phyloP scores from a whole-genome alignment of 2,329 filamentous ascomycete species.

The Elsinoe fawcettii region DNA sequence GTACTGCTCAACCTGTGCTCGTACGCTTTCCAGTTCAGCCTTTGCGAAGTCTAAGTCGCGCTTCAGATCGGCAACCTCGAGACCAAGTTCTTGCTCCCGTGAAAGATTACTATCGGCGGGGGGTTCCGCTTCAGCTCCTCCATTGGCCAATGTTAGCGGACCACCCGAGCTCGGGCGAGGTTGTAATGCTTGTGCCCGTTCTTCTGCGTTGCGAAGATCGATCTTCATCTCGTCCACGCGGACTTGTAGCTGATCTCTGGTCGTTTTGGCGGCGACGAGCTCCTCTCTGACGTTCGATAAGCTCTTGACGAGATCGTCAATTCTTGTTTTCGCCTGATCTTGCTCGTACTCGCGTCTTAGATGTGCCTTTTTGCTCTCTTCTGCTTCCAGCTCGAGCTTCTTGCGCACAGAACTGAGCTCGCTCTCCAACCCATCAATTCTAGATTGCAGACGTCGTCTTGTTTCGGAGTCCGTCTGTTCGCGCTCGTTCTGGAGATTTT shows the following conservation, averaged over 20 bases:
- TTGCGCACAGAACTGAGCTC: conserved; percentile 73
- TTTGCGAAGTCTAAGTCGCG: conserved; percentile 76
- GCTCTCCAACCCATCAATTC: conserved; percentile 68
- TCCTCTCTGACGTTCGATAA: conserved; percentile 78
- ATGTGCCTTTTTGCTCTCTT: conserved; percentile 75
- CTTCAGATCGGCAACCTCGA: conserved; percentile 79
- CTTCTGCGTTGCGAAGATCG: conserved; percentile 81
- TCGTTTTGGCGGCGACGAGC: conserved; percentile 76
- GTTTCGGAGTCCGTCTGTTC: conserved; percentile 76
- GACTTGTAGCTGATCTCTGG: conserved; percentile 78
- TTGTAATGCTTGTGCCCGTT: conserved; percentile 73
- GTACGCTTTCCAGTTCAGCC: conserved; percentile 71
- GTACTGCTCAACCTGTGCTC: conserved; percentile 77
- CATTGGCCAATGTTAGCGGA: conserved; percentile 7
- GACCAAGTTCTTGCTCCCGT: conserved; percentile 68
- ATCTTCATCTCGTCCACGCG: conserved; percentile 83
- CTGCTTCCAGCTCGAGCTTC: conserved; percentile 72
- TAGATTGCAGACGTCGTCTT: conserved; percentile 68
- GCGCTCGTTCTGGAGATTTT: conserved; percentile 85
- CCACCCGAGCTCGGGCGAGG: conserved; percentile 55
- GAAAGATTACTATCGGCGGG: conserved; percentile 44
- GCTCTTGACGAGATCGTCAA: conserved; percentile 80
- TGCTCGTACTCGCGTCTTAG: conserved; percentile 85
- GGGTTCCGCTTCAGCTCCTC: conserved; percentile 34
- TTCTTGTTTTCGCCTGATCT: conserved; percentile 79